phyloP scores from a whole-genome alignment of 176 grass and related monocot species.

The Stipa capillata region DNA sequence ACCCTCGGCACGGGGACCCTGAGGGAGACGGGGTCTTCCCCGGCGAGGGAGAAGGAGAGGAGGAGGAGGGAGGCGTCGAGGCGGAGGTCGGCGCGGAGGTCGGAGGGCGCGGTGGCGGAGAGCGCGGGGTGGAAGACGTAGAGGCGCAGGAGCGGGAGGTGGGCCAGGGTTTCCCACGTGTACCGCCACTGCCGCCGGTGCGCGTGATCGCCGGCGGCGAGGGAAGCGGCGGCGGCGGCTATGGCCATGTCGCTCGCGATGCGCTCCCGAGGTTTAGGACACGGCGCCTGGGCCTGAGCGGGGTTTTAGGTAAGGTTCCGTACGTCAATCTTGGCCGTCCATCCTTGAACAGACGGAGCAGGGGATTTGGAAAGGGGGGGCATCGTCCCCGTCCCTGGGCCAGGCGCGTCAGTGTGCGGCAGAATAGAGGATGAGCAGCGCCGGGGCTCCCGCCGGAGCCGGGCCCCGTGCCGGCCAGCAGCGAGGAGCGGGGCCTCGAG shows the following conservation, averaged over 20 bases:
- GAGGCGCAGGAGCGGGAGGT: slow-evolving; percentile 46
- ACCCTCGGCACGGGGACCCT: slow-evolving; percentile 53
- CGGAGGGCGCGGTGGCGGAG: background rate
- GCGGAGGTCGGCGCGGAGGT: slow-evolving; percentile 41
- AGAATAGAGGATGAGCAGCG: no score
- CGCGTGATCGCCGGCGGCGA: background rate
- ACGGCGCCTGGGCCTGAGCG: background rate
- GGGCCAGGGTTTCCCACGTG: slow-evolving; percentile 45
- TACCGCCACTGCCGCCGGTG: slow-evolving; percentile 31
- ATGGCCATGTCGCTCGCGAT: background rate
- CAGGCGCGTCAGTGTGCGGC: no score
- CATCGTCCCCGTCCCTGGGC: no score
- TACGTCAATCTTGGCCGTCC: background rate
- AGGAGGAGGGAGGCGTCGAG: slow-evolving; percentile 40
- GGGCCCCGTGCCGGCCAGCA: no score
- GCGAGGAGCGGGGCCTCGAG: no score
- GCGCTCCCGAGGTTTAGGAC: background rate
- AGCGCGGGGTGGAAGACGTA: slow-evolving; percentile 37
- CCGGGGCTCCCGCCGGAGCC: no score
- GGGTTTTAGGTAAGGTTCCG: background rate
- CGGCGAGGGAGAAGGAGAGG: slow-evolving; percentile 37
- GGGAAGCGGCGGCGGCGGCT: background rate
- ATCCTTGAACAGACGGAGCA: background rate
- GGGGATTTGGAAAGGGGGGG: no score
- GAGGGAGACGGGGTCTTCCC: slow-evolving; percentile 15